Base-by-base conservation (phyloP, 306 rosid species). In the Cucumis melo region DNA sequence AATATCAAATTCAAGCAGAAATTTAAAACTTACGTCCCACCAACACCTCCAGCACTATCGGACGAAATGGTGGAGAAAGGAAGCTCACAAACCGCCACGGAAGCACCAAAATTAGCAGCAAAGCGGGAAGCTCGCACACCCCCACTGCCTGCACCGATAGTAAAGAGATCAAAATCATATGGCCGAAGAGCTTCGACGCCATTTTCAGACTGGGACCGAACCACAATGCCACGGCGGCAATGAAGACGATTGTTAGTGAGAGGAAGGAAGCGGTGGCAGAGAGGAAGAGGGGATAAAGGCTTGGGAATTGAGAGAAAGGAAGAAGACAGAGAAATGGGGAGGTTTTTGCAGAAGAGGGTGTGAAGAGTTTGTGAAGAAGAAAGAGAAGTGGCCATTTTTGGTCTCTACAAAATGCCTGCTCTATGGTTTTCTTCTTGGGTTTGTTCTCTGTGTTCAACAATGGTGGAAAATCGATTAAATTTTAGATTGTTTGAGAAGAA, bases 91-190 rank as follows among this genome's bases (percentile, higher is more conserved):
- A 95, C 62, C 36, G 99, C 99, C 8, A 88, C 93, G 0, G 85
- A 74, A 79, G 97, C 96, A 4, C 99, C 99, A 41, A 61, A 83
- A 68, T 75, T 92, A 77, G 97, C 78, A 7, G 97, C 92, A 27
- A 89, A 86, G 64, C 98, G 96, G 56, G 99, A 83, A 39, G 98
- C 93, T 3, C 99, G 90, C 80, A 95, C 96, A 15, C 99, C 99
- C 6, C 98, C 99, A 65, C 98, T 95, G 7, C 98, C 98, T 1
- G 99, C 93, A 13, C 98, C 98, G 77, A 93, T 85, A 42, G 98
- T 91, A 84, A 93, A 91, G 67, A 93, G 96, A 80, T 93, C 98
- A 75, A 90, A 91, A 81, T 93, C 98, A 70, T 84, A 91, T 2
- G 77, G 87, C 84, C 79, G 82, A 56, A 80, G 5, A 13, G 80